These are phyloP conservation scores for Lasiosphaeria miniovina DNA, from an alignment of 495 filamentous ascomycete species.

Conservation along the genomic window DNA sequence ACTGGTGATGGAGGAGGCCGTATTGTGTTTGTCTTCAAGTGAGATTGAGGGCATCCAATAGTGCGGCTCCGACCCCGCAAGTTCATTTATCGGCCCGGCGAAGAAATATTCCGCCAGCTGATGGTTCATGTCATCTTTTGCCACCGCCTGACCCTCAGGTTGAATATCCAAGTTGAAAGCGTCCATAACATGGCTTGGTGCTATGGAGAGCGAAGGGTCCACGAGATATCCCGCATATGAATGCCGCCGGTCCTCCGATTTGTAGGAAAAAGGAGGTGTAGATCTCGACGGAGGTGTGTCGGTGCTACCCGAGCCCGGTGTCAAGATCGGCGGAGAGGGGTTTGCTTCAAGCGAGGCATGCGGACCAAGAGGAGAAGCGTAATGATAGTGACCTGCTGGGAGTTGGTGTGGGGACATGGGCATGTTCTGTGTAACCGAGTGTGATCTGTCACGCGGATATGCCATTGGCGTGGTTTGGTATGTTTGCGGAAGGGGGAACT, in stretches of 20 bases:
- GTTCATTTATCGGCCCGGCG: neutral
- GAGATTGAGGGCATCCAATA: too few relatives aligned
- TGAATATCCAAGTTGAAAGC: constrained; percentile 14
- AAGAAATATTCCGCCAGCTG: neutral
- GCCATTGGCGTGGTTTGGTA: constrained; percentile 10
- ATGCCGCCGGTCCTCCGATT: neutral
- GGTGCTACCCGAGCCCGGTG: constrained; percentile 22
- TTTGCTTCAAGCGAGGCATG: constrained; percentile 13
- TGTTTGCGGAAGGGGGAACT: neutral
- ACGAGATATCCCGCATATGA: neutral
- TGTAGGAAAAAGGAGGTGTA: constrained; percentile 12
- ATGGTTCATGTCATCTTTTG: neutral
- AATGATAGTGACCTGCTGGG: neutral
- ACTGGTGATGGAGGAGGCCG: too few relatives aligned
- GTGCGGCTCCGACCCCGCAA: too few relatives aligned
- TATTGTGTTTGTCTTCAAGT: too few relatives aligned
- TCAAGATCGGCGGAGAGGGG: constrained; percentile 22
- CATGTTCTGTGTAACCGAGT: constrained; percentile 4
- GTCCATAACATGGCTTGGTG: neutral
- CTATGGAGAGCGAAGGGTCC: constrained; percentile 14
- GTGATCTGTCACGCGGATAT: constrained; percentile 4
- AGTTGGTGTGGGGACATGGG: neutral
- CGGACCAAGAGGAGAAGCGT: neutral
- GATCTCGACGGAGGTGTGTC: constrained; percentile 18
- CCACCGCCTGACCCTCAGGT: constrained; percentile 12